Conservation (phyloP, 164 flowering plant species). For the Aristolochia fimbriata region DNA sequence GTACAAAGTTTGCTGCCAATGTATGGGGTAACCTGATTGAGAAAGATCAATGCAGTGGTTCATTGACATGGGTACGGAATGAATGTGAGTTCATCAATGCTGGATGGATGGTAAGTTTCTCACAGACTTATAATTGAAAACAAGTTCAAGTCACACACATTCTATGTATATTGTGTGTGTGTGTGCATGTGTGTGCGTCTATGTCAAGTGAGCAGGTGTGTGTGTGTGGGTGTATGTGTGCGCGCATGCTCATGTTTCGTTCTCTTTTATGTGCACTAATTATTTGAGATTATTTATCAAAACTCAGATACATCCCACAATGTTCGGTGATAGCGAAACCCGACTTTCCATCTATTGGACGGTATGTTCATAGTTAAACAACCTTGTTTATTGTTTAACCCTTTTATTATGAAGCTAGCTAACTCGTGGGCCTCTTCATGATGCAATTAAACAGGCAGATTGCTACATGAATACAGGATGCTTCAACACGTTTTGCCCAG, state of each 20-base stretch:
- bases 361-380: background rate
- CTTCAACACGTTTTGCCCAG: background rate
- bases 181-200: background rate
- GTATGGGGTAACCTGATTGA: background rate
- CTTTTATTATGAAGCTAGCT: background rate
- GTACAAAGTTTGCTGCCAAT: background rate
- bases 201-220: too few species aligned
- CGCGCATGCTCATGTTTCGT: too few species aligned
- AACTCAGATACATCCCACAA: background rate
- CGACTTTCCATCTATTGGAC: background rate
- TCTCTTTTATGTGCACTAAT: background rate
- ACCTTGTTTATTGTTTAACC: background rate
- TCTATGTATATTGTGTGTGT: background rate
- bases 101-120: background rate
- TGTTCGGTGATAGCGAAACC: conserved; percentile 1
- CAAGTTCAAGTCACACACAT: too few species aligned
- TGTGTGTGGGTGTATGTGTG: background rate
- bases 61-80: background rate
- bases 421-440: background rate
- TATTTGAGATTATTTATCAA: background rate
- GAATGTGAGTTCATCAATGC: background rate
- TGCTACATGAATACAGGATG: background rate
- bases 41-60: background rate
- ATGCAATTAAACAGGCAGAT: background rate
- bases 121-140: background rate